Percentiles rank a stretch among this genome's conserved stretches.
Conservation (phyloP, 371 early-diverging fungal genomes). For the Syncephalastrum monosporum region DNA sequence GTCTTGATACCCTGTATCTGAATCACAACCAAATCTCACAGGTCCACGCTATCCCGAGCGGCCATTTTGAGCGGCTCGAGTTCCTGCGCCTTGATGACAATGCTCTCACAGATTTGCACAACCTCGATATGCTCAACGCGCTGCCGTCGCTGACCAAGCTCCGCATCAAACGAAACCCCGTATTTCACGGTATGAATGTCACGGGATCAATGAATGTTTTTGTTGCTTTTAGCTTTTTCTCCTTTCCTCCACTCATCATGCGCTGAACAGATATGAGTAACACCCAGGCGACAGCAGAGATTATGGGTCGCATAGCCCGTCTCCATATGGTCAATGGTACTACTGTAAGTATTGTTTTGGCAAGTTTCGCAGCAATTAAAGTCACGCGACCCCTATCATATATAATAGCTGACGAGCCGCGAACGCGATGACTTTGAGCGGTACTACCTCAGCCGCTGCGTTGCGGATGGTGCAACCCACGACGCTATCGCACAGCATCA, state of each 20-base stretch:
- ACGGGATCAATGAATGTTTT: background rate
- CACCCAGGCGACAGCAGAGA: conserved; percentile 18
- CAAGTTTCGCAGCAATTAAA: background rate
- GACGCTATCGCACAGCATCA: conserved; percentile 42
- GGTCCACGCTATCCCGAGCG: conserved; percentile 9
- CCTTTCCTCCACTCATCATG: background rate
- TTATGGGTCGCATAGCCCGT: conserved; percentile 36
- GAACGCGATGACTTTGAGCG: conserved; percentile 73
- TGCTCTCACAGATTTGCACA: conserved; percentile 34
- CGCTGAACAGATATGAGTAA: conserved; percentile 20
- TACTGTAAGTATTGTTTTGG: conserved; percentile 25
- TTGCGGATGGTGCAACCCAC: conserved; percentile 36
- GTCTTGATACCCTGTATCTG: conserved; percentile 46
- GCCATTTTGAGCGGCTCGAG: conserved; percentile 27
- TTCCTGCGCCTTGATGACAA: conserved; percentile 50
- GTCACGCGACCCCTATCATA: too few species aligned
- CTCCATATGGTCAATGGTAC: conserved; percentile 37
- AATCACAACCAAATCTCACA: conserved; percentile 44
- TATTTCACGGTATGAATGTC: conserved; percentile 28
- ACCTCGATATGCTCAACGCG: conserved; percentile 45
- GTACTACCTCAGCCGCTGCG: conserved; percentile 63
- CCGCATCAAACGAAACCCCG: conserved; percentile 53
- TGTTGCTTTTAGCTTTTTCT: background rate
- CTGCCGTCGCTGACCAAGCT: conserved; percentile 38
- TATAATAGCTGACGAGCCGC: conserved; percentile 35